These are phyloP conservation scores for Tulasnella sp. DNA, from an alignment of 768 basidiomycete species.

Conservation along the genomic window DNA sequence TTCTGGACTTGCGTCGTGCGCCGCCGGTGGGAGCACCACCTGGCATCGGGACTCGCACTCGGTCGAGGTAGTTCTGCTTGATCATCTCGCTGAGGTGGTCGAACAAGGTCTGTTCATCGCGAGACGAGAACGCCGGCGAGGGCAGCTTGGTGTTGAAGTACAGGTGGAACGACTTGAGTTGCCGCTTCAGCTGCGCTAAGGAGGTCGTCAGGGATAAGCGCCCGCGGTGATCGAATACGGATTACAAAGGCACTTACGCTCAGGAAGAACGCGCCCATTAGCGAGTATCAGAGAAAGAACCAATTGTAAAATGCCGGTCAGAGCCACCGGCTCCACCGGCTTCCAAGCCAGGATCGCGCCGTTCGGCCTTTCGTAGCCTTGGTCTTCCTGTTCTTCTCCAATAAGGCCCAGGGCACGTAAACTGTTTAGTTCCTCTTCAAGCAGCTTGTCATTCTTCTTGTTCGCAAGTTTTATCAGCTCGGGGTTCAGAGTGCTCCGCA, in stretches of 20 bases:
- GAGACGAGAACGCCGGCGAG: slow-evolving; percentile 49
- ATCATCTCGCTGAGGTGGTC: slow-evolving; percentile 59
- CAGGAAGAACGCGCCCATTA: slow-evolving; percentile 65
- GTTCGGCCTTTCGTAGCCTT: slow-evolving; percentile 50
- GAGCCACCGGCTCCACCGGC: slow-evolving; percentile 56
- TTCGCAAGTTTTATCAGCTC: slow-evolving; percentile 59
- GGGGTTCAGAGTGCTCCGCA: slow-evolving; percentile 68
- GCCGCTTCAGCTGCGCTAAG: slow-evolving; percentile 65
- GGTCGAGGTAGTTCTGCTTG: slow-evolving; percentile 76
- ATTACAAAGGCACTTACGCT: slow-evolving; percentile 52
- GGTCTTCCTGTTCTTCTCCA: slow-evolving; percentile 45
- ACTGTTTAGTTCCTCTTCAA: slow-evolving; percentile 50
- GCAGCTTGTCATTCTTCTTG: slow-evolving; percentile 43
- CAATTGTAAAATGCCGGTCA: slow-evolving; percentile 70
- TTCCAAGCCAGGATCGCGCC: slow-evolving; percentile 76
- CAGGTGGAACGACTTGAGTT: slow-evolving; percentile 67
- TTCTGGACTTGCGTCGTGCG: slow-evolving; percentile 50
- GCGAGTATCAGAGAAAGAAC: slow-evolving; percentile 82
- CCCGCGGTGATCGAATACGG: not conserved
- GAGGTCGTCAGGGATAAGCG: not conserved
- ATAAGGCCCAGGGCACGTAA: slow-evolving; percentile 37
- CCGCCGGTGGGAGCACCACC: slow-evolving; percentile 40
- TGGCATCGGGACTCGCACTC: slow-evolving; percentile 39
- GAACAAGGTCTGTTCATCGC: slow-evolving; percentile 54
- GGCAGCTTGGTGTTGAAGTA: slow-evolving; percentile 47